Base-by-base conservation (phyloP, 2,329 filamentous ascomycete species). In the Knoxdaviesia capensis region DNA sequence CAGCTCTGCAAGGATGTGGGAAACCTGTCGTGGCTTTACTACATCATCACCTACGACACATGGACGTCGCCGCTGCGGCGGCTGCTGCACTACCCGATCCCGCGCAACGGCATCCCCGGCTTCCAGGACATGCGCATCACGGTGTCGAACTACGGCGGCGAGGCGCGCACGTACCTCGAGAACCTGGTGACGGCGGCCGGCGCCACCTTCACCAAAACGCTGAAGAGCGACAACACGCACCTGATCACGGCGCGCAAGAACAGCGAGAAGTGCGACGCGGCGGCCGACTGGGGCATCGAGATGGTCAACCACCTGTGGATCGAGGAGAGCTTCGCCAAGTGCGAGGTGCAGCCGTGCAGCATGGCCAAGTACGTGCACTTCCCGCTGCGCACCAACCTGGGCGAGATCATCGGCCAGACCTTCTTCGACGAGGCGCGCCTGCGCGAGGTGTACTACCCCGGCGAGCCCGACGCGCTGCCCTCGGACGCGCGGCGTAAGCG, bases 251-350 rank as follows among this genome's bases (percentile, higher is more conserved):
- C 90, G 5, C 81, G 93, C 51, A 76, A 79, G 45, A 75, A 76
- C 44, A 92, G 88, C 53, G 90, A 96, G 54, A 98, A 98, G 59
- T 94, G 83, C 56, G 77, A 80, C 34, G 90, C 90, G 1, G 90
- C 90, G 0, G 73, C 75, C 46, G 90, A 96, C 59, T 98, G 90
- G 90, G 80, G 80, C 42, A 78, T 96, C 43, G 65, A 85, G 44
- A 80, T 94, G 51, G 66, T 94, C 51, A 98, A 96, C 56, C 90
- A 98, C 55, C 68, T 98, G 1, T 98, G 90, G 90, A 70, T 98
- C 38, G 90, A 98, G 58, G 90, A 98, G 54, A 92, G 86, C 58
- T 98, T 96, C 54, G 85, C 88, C 2, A 85, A 81, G 55, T 94
- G 86, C 63, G 71, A 81, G 53, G 64, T 80, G 44, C 80, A 84